phyloP scores from a whole-genome alignment of 2,329 filamentous ascomycete genomes.

The Aureobasidium sp. region DNA sequence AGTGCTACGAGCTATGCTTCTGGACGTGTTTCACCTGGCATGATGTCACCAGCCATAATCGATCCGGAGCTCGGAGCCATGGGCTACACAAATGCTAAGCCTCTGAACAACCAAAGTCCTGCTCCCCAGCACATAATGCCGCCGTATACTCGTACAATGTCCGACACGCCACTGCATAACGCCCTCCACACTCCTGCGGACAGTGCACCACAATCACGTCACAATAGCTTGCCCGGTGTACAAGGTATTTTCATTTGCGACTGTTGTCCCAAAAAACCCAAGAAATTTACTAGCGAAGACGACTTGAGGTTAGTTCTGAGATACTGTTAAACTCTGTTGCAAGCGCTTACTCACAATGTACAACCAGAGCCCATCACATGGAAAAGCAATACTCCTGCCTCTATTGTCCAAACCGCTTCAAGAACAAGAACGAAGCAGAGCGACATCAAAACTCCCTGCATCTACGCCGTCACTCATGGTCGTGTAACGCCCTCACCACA shows the following conservation, averaged over 20 bases:
- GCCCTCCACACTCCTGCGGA: constrained; percentile 40
- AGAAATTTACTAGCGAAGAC: constrained; percentile 80
- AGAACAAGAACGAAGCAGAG: constrained; percentile 98
- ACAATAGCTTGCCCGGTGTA: constrained; percentile 43
- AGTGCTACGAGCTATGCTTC: constrained; percentile 59
- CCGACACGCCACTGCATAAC: constrained; percentile 32
- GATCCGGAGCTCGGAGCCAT: constrained; percentile 48
- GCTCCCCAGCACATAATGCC: constrained; percentile 32
- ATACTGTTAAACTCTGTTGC: no score
- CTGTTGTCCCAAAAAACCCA: constrained; percentile 94
- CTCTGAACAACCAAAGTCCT: constrained; percentile 34
- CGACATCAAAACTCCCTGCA: constrained; percentile 93
- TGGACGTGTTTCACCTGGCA: constrained; percentile 52
- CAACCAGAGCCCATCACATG: constrained; percentile 67
- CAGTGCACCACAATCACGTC: constrained; percentile 37
- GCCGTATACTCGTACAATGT: constrained; percentile 34
- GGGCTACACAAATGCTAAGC: constrained; percentile 44
- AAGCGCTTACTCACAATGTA: constrained; percentile 18
- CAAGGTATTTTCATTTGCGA: constrained; percentile 68
- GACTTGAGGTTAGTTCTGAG: constrained; percentile 66
- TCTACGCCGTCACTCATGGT: constrained; percentile 89
- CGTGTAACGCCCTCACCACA: constrained; percentile 72
- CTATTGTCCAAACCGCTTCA: constrained; percentile 92
- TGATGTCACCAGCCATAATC: constrained; percentile 47
- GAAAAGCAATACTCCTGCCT: constrained; percentile 95